These are phyloP conservation scores for Canna indica DNA, from an alignment of 176 grass and related monocot genomes.

Conservation along the genomic window DNA sequence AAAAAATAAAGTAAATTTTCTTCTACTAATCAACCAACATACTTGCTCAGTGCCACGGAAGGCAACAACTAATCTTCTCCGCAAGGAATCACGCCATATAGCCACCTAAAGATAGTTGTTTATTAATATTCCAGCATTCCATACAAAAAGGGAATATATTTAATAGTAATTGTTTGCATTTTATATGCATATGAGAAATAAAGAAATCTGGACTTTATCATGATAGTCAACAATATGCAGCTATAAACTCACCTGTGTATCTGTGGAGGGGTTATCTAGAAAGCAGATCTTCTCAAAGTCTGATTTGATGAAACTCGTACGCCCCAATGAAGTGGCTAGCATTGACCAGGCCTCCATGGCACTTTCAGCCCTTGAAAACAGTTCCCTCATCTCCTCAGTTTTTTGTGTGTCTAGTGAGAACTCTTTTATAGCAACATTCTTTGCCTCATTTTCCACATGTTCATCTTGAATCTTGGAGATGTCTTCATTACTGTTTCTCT, in stretches of 20 bases:
- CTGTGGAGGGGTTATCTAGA: constrained; percentile 77
- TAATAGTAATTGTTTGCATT: background rate
- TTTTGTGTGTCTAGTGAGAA: constrained; percentile 30
- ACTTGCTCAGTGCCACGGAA: constrained; percentile 97
- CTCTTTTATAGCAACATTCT: constrained; percentile 21
- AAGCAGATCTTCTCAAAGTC: constrained; percentile 97
- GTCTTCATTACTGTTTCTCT: constrained; percentile 20
- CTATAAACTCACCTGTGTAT: constrained; percentile 53
- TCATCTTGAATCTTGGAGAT: constrained; percentile 26
- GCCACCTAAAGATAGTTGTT: constrained; percentile 40
- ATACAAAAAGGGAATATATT: background rate
- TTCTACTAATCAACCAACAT: constrained; percentile 20
- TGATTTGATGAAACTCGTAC: constrained; percentile 90
- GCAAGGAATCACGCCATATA: constrained; percentile 86
- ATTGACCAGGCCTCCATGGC: constrained; percentile 98
- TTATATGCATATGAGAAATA: background rate
- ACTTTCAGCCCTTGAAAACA: constrained; percentile 88
- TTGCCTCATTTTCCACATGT: constrained; percentile 23
- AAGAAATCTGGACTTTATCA: background rate
- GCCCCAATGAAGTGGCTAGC: constrained; percentile 83
- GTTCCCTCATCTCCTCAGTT: constrained; percentile 51
- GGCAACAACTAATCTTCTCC: constrained; percentile 70
- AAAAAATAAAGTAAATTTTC: background rate
- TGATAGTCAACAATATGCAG: background rate
- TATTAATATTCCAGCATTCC: background rate